These are phyloP conservation scores for Kernera saxatilis DNA, from an alignment of 345 rosid species.

Conservation along the genomic window DNA sequence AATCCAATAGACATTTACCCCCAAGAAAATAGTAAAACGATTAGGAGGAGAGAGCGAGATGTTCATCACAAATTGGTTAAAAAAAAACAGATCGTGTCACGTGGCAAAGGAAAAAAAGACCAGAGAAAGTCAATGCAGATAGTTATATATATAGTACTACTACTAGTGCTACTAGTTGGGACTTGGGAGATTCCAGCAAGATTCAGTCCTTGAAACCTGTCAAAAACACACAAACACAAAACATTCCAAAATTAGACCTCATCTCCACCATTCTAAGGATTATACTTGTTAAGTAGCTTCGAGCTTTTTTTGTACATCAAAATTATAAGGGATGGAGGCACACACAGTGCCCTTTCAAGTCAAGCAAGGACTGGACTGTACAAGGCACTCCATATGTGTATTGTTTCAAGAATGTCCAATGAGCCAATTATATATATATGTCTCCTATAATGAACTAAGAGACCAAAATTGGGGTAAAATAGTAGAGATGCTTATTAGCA, in stretches of 20 bases:
- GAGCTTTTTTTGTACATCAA: no score
- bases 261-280: no score
- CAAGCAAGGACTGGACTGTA: not conserved
- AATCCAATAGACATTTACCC: not conserved
- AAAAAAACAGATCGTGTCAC: not conserved
- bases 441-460: not conserved
- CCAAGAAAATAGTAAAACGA: not conserved
- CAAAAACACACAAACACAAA: not conserved
- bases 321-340: no score
- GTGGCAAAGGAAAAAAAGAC: conserved; percentile 14
- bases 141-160: not conserved
- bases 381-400: not conserved
- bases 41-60: conserved; percentile 20
- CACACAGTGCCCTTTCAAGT: no score
- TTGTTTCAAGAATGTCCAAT: not conserved
- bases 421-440: not conserved
- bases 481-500: no score
- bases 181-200: not conserved
- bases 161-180: not conserved
- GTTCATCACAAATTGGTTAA: conserved; percentile 10
- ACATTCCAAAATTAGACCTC: not conserved
- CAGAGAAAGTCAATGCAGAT: conserved; percentile 10
- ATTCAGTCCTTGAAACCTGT: not conserved
- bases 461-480: not conserved
- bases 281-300: no score